Evolutionary conservation across 768 basidiomycete species (phyloP), one percentile per base, ranked within the genome.

Genomic region (Mycena belliarum): DNA sequence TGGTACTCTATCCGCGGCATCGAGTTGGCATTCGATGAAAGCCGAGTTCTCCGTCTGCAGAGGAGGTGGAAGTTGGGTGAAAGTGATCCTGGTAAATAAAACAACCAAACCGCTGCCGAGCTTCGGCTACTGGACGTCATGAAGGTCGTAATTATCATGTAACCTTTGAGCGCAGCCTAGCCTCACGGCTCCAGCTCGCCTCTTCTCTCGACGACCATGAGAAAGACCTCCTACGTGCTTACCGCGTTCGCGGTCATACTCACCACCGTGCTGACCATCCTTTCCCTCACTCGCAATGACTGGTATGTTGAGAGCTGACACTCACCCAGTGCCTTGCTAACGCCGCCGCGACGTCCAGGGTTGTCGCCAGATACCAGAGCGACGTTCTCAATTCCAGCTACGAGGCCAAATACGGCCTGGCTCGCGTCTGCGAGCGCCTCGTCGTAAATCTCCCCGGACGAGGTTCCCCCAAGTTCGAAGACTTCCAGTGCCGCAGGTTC

Each of bases 401-500:
- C 48, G 82, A 78, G 1, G 71, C 80, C 29, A 77, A 76, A 53
- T 91, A 86, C 63, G 89, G 89, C 9, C 77, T 91, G 26, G 68
- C 66, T 60, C 60, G 80, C 59, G 79, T 77, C 20, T 91, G 89
- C 72, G 79, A 86, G 51, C 79, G 79, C 42, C 72, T 76, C 46
- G 52, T 78, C 1, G 69, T 85, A 41, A 69, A 74, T 60, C 57
- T 87, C 12, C 86, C 85, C 3, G 74, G 73, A n/a, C 73, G 78
- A 7, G 76, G 75, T 38, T 73, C 73, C 41, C 63, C 83, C 48
- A 73, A 78, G 33, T 86, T 84, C 69, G 76, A 79, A 4, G 76
- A 82, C 14, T 84, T 79, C 63, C 71, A 84, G 46, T 92, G 90
- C 61, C 83, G 88, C 49, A 65, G 72, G 6, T 92, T 91, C 69